Evolutionary conservation across 176 grass and related monocot species (phyloP), one percentile per base, ranked within the genome.

Genomic region (Avena atlantica): DNA sequence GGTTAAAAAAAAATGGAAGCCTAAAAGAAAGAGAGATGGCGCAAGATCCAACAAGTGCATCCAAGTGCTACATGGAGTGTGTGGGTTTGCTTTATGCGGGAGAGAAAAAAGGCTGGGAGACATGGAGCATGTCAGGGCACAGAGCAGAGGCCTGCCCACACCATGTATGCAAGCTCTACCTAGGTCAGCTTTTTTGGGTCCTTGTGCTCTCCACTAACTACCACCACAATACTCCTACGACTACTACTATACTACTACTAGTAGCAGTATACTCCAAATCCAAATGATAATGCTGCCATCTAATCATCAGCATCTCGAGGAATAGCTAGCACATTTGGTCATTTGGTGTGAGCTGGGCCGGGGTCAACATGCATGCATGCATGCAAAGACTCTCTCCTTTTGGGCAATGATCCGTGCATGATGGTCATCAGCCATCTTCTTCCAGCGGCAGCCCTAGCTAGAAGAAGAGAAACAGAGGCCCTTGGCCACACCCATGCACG

Each of bases 321-420:
- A 23, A 16, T 70, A 31, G 50, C 47, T 70, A 31, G 50, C 47
- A 42, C 37, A 40, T 40, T 5, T 34, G 31, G 31, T 34, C 14
- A 24, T n/a, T 25, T 34, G 70, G 57, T 74, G 24, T 72, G 77
- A 67, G 52, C 8, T 76, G 23, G 78, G 52, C 8, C 71, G 20
- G 78, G 25, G 17, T 13, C 67, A 44, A 52, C 13, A 34, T 67
- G 25, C 25, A 34, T 67, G 25, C 25, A 34, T 67, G 64, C 40
- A 34, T 67, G 64, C 64, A 87, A 83, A 90, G 74, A 37, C 23
- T 12, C 72, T 53, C 85, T 82, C 76, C 85, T 91, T 91, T 91
- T 83, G 85, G n/a, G 76, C 89, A 91, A 91, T 90, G 91, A 97
- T 93, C 88, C 70, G 76, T 91, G 87, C 31, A 90, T 90, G 71